Conservation (phyloP, 305 asterid genomes). For the Fraxinus baroniana region DNA sequence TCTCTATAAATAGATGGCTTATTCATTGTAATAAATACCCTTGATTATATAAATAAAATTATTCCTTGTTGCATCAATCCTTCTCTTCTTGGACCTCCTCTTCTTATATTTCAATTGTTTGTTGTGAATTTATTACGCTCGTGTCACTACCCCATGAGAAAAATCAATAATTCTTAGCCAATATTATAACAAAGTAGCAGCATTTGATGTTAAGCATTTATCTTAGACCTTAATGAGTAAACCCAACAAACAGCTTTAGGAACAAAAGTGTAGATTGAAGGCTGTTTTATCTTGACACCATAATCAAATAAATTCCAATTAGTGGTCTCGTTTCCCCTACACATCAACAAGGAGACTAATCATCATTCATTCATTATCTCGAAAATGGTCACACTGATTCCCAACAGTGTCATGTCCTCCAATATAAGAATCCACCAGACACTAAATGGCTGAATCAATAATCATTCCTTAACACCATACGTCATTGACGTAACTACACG, state of each 20-base stretch:
- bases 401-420: background rate
- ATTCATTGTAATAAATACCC: too few relatives aligned
- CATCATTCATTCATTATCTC: background rate
- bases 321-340: background rate
- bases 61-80: too few relatives aligned
- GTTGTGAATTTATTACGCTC: too few relatives aligned
- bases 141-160: background rate
- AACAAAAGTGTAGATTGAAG: too few relatives aligned
- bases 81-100: too few relatives aligned
- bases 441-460: background rate
- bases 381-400: background rate
- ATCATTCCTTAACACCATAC: background rate
- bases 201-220: background rate
- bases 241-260: too few relatives aligned
- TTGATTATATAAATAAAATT: too few relatives aligned
- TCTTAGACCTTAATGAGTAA: too few relatives aligned
- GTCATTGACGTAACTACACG: background rate
- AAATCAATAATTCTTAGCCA: background rate
- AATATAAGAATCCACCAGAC: background rate
- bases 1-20: too few relatives aligned
- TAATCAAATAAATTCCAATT: background rate
- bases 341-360: background rate
- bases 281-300: background rate
- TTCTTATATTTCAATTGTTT: too few relatives aligned
- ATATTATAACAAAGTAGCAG: background rate